Base-by-base conservation (phyloP, 148 eudicot genomes). In the Arctostaphylos glauca region DNA sequence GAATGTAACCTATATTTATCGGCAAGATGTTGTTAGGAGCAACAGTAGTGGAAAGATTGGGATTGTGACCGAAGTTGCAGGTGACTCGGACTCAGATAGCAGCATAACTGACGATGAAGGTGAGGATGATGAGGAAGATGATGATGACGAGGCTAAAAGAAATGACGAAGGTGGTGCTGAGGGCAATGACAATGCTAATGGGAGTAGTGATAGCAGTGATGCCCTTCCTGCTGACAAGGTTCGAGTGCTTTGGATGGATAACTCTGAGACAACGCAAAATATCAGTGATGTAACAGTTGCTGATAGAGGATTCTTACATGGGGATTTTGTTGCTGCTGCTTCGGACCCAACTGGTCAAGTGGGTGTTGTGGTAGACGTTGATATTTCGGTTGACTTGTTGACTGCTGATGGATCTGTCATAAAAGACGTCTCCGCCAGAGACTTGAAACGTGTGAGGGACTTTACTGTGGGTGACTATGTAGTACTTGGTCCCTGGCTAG, bases 41-140 rank as follows among this genome's bases (percentile, higher is more conserved):
- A 94, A 88, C 78, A 88, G 80, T 74, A 89, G 86, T 46, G 85
- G 84, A 83, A 90, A 86, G 87, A 88, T 90, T 73, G 99, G 99
- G 76, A 84, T 96, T 58, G 99, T 96, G 83, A 91, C 93, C 60
- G 98, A 96, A 90, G 97, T 96, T 89, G 94, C 97, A 53, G 98
- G 99, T 80, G 98, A 96, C 80, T 90, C 94, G 31, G 97, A 94
- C 84, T 94, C 98, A 7, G 99, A 96, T 75, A 92, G 97, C 85
- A 92, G 89, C 84, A 83, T 84, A 50, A 93, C 88, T 67, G 97
- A 94, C 62, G 95, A 94, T 66, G 93, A 91, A 60, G 93, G 89
- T 66, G 95, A 82, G 58, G 85, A 76, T 25, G 84, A 79, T 53
- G 90, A 83, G 31, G 90, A 76, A 46, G 84, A n/a, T 16, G 76